Base-by-base conservation (phyloP, 169 alveolate genomes). In the Perkinsus chesapeaki region DNA sequence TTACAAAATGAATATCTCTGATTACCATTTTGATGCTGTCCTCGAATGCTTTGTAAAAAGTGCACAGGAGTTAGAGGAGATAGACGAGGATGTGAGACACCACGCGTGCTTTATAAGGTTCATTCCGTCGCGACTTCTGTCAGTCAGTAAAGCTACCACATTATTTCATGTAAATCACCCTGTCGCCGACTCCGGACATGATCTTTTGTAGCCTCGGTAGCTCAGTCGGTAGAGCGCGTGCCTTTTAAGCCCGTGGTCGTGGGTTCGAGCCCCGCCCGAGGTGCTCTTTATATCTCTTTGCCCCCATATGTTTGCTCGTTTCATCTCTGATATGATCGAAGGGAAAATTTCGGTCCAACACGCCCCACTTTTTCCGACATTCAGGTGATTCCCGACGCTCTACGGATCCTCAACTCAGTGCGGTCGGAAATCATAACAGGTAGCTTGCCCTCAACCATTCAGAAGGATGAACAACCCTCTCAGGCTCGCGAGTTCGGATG, bases 221-320 rank as follows among this genome's bases (percentile, higher is more conserved):
- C 99, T 97, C 99, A 97, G 99, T 97, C 97, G 99, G 99, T 97
- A 98, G 99, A 98, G 99, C 99, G 99, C 99, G 98, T 97, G 99
- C 98, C 99, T 98, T 98, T 98, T 98, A 98, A 98, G 98, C 99
- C 97, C 98, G 99, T 98, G 99, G 99, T 97, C 99, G 98, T 98
- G 99, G 99, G 99, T 98, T 98, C 99, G 99, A 98, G 98, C 99
- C 99, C 99, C 99, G 97, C 95, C 31, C 82, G 82, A n/a, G n/a
- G n/a, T n/a, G n/a, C n/a, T n/a, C n/a, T n/a, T n/a, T n/a, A n/a
- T n/a, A n/a, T n/a, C n/a, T n/a, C n/a, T n/a, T n/a, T n/a, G n/a
- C n/a, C n/a, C n/a, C n/a, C n/a, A n/a, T n/a, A n/a, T n/a, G n/a
- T n/a, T n/a, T n/a, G n/a, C n/a, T n/a, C n/a, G n/a, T n/a, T n/a